Base-by-base conservation (phyloP, 2,329 filamentous ascomycete species). In the Tolypocladium paradoxum region DNA sequence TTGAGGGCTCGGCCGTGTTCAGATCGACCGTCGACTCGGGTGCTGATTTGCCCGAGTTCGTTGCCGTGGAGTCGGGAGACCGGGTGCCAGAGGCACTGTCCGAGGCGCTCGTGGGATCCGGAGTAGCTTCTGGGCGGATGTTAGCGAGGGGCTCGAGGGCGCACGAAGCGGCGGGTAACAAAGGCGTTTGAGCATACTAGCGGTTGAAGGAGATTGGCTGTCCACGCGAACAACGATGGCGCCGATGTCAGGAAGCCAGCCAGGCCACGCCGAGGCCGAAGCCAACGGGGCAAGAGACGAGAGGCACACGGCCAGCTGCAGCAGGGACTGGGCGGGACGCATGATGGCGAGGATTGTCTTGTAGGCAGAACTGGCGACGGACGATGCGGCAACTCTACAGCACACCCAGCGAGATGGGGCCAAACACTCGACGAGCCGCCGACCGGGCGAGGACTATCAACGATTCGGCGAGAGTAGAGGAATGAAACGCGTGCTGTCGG, bases 231-330 rank as follows among this genome's bases (percentile, higher is more conserved):
- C 78, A 40, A 83, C 68, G 36, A 85, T 63, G 16, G 75, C 63
- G 57, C 82, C 75, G 36, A 75, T 48, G 14, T 77, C 73, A 20
- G 79, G 79, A 37, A 83, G 67, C 74, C 76, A 82, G 56, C 65
- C 68, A 22, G 79, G 76, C 80, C 79, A 83, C 53, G 75, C 79
- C 52, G 77, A 73, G n/a, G 74, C 73, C 24, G 77, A 73, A 16
- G 74, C 73, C 29, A 79, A 58, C 18, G 75, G 71, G 9, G 76
- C 68, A 51, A 82, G 66, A 34, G 80, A 74, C 45, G 68, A 68
- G 18, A 83, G 70, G 58, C 81, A 70, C 53, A 77, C 58, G 50
- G 78, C 73, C 59, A 79, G 62, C 46, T 75, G 72, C 63, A 74
- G 65, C 52, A 79, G 60, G 49, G 71, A 70, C 49, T 67, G 66